phyloP scores from a whole-genome alignment of 345 rosid genomes.

The Gynandropsis gynandra region DNA sequence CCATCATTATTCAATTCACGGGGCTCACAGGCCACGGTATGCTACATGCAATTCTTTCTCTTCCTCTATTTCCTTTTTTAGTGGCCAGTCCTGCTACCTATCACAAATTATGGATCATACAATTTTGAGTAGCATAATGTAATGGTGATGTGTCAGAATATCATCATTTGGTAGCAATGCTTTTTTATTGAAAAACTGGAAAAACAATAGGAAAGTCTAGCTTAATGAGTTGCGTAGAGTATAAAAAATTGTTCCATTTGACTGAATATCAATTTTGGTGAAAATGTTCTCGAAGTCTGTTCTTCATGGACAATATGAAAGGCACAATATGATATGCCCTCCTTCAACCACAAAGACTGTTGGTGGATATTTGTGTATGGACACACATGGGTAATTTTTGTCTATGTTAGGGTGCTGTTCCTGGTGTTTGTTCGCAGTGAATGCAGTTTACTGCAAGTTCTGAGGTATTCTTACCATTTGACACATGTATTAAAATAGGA shows the following conservation, averaged over 20 bases:
- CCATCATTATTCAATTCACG: constrained; percentile 97
- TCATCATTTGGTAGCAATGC: not conserved
- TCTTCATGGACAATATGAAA: constrained; percentile 7
- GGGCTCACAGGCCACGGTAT: constrained; percentile 60
- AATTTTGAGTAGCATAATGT: too few relatives aligned
- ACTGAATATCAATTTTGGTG: not conserved
- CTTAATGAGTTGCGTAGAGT: constrained; percentile 10
- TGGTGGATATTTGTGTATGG: not conserved
- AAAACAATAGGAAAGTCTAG: constrained; percentile 12
- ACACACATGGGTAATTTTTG: constrained; percentile 9
- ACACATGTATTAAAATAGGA: too few relatives aligned
- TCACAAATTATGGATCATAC: constrained; percentile 10
- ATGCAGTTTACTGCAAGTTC: too few relatives aligned
- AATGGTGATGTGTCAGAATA: constrained; percentile 8
- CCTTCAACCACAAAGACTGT: constrained; percentile 12
- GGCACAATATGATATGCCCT: not conserved
- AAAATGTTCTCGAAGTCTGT: constrained; percentile 1
- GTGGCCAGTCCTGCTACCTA: constrained; percentile 8
- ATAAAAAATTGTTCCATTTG: not conserved
- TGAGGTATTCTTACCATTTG: too few relatives aligned
- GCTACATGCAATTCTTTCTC: constrained; percentile 18
- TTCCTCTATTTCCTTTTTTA: not conserved
- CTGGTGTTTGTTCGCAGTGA: not conserved
- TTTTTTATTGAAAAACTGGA: not conserved
- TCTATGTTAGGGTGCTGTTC: constrained; percentile 11